phyloP scores from a whole-genome alignment of 163 green algal genomes.

The Scenedesmus sp. region DNA sequence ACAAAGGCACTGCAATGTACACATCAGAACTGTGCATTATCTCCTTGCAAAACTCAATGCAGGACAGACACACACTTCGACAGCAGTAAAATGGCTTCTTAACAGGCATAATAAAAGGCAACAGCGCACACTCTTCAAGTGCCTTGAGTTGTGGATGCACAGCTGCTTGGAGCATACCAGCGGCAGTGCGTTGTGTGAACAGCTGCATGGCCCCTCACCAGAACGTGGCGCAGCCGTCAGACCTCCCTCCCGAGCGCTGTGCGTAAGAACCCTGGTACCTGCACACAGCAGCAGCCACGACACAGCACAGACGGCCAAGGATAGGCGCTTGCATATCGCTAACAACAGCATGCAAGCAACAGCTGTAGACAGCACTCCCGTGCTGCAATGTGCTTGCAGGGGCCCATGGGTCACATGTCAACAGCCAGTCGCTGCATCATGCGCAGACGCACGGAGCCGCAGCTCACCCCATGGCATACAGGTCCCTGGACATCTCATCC shows the following conservation, averaged over 20 bases:
- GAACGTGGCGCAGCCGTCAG: constrained; percentile 47
- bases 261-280: constrained; percentile 35
- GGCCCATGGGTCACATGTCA: neutral
- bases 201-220: constrained; percentile 7
- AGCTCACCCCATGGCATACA: constrained; percentile 32
- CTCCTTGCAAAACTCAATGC: no score
- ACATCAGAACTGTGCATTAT: no score
- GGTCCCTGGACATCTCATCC: constrained; percentile 18
- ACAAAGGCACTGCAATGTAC: no score
- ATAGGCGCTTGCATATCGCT: neutral
- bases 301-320: neutral
- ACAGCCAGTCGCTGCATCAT: no score
- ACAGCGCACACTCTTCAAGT: no score
- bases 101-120: no score
- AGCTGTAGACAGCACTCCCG: neutral
- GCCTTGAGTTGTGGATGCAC: no score
- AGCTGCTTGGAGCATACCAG: no score
- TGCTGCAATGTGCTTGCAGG: neutral
- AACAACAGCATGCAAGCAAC: neutral
- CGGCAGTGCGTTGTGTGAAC: no score
- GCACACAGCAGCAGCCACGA: neutral
- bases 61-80: no score
- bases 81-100: no score
- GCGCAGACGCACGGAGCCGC: no score
- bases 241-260: constrained; percentile 25